Percentiles rank a stretch among this genome's conserved stretches.
phyloP scores from a whole-genome alignment of 139 green algal genomes.

The Chlorella sp. region DNA sequence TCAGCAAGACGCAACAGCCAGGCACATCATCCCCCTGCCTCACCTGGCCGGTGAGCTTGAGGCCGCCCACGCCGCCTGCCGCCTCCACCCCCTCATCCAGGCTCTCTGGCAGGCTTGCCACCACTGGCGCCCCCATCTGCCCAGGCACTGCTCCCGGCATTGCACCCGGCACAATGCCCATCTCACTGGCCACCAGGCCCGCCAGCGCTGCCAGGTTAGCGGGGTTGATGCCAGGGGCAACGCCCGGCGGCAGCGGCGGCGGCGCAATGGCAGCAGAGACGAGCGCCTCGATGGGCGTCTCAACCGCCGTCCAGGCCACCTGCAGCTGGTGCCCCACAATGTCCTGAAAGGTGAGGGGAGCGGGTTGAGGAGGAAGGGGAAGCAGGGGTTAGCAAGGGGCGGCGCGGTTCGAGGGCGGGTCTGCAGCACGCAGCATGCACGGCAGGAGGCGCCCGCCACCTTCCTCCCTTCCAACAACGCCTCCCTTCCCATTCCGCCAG shows the following conservation, averaged over 20 bases:
- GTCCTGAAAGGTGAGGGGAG: neutral
- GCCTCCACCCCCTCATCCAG: slow-evolving; percentile 17
- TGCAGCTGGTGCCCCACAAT: slow-evolving; percentile 66
- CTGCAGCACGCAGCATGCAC: no score
- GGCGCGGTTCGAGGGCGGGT: no score
- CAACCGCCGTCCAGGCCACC: slow-evolving; percentile 45
- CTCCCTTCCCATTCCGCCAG: no score
- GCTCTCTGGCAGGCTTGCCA: neutral
- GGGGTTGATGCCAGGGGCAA: neutral
- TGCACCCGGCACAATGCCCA: neutral
- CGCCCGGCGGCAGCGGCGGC: slow-evolving; percentile 11
- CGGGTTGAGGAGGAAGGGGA: no score
- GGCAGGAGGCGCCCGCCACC: no score
- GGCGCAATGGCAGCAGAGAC: neutral
- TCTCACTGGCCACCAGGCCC: neutral
- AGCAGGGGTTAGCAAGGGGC: no score
- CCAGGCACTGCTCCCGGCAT: neutral
- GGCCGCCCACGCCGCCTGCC: slow-evolving; percentile 54
- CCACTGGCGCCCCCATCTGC: neutral
- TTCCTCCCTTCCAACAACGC: no score
- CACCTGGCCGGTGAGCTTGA: slow-evolving; percentile 78
- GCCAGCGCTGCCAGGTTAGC: neutral
- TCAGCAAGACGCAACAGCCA: no score
- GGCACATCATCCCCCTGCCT: slow-evolving; percentile 45
- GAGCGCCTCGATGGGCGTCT: slow-evolving; percentile 24